These are phyloP conservation scores for Penicillium parvum DNA, from an alignment of 495 filamentous ascomycete genomes.

Conservation along the genomic window DNA sequence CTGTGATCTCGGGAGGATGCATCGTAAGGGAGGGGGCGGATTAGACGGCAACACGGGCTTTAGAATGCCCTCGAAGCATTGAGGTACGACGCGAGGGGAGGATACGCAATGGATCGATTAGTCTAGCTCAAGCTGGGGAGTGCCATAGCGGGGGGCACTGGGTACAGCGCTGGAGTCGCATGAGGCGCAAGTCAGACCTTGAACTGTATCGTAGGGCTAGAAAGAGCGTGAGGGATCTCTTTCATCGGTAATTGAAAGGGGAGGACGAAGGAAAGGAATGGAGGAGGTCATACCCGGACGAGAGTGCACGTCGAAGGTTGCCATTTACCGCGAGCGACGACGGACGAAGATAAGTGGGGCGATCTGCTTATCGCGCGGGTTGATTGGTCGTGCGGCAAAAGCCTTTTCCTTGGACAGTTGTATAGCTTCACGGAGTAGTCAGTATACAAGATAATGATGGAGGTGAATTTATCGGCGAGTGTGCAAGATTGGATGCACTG, in stretches of 20 bases:
- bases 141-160: slow-evolving; percentile 12
- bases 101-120: background rate
- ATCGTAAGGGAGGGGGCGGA: slow-evolving; percentile 16
- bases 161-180: too few relatives aligned
- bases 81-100: background rate
- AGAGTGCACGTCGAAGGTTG: too few relatives aligned
- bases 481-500: too few relatives aligned
- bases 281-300: background rate
- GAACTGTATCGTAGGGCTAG: too few relatives aligned
- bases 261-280: background rate
- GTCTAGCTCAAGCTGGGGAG: slow-evolving; percentile 4
- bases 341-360: background rate
- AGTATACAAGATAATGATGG: too few relatives aligned
- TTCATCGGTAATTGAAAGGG: background rate
- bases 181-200: too few relatives aligned
- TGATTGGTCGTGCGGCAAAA: slow-evolving; percentile 16
- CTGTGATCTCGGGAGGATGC: slow-evolving; percentile 42
- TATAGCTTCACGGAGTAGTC: too few relatives aligned
- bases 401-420: slow-evolving; percentile 9
- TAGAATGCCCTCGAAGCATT: slow-evolving; percentile 15
- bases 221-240: too few relatives aligned
- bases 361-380: slow-evolving; percentile 4
- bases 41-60: too few relatives aligned
- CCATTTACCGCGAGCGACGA: slow-evolving; percentile 6
- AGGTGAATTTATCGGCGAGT: too few relatives aligned